These are phyloP conservation scores for Cetraspora pellucida DNA, from an alignment of 192 early-diverging fungal genomes.

Conservation along the genomic window DNA sequence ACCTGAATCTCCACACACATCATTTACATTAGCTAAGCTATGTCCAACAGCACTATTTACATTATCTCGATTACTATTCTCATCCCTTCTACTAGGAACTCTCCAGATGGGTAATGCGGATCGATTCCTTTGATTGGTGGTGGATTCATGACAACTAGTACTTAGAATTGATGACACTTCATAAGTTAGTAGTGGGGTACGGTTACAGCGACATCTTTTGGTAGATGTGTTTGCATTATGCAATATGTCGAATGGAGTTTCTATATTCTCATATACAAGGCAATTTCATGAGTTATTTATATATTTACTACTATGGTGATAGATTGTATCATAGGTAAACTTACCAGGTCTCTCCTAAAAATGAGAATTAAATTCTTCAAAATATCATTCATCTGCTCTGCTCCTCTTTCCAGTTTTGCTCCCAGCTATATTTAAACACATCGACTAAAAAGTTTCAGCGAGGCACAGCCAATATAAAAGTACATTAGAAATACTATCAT, in stretches of 20 bases:
- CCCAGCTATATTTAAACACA: neutral
- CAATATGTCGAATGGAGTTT: neutral
- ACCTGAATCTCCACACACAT: conserved; percentile 3
- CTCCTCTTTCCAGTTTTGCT: neutral
- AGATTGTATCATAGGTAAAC: neutral
- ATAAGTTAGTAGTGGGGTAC: neutral
- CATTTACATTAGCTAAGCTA: neutral
- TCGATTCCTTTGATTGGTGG: conserved; percentile 2
- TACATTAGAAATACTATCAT: neutral
- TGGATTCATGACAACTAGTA: neutral
- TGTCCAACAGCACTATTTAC: too few species aligned
- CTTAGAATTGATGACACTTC: neutral
- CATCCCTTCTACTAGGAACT: conserved; percentile 19
- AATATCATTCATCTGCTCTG: neutral
- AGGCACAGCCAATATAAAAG: neutral
- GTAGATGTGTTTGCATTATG: neutral
- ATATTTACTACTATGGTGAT: neutral
- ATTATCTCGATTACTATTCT: conserved; percentile 10
- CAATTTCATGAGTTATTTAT: neutral
- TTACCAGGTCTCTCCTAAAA: neutral
- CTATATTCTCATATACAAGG: conserved; percentile 4
- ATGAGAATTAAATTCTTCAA: conserved; percentile 2
- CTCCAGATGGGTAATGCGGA: neutral
- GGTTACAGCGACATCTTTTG: neutral
- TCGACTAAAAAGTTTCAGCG: neutral